A percentile compares a stretch with the other conserved stretches of the same genome.
These are phyloP conservation scores for Russula lepida DNA, from an alignment of 768 basidiomycete genomes.

Conservation along the genomic window DNA sequence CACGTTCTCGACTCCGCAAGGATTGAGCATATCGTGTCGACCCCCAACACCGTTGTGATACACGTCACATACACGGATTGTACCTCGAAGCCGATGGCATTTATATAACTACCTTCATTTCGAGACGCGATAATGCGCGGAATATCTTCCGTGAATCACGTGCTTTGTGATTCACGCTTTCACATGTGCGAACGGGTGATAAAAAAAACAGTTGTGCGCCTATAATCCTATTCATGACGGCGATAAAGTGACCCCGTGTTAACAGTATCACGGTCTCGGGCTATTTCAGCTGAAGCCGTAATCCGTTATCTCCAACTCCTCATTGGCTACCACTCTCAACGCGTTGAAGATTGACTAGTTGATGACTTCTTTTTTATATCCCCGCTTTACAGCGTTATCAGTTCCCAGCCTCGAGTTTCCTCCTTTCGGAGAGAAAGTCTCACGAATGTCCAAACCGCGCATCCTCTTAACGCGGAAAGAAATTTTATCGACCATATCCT, in stretches of 20 bases:
- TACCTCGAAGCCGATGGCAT: neutral
- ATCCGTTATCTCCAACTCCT: neutral
- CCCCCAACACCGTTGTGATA: neutral
- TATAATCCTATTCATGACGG: neutral
- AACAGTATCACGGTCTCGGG: neutral
- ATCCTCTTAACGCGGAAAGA: neutral
- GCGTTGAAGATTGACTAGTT: neutral
- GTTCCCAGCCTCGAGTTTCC: neutral
- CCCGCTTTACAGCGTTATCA: constrained; percentile 1
- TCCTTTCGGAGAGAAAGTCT: neutral
- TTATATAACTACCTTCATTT: neutral
- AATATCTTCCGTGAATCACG: neutral
- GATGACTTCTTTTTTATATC: neutral
- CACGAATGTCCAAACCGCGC: neutral
- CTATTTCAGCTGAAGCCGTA: neutral
- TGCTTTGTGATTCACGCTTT: neutral
- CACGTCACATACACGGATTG: neutral
- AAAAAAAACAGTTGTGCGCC: neutral
- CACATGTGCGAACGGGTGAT: neutral
- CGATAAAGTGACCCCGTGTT: neutral
- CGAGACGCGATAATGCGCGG: neutral
- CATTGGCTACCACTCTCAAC: neutral
- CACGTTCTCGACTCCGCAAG: constrained; percentile 4
- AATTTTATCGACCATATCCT: neutral
- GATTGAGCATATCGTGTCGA: neutral